phyloP scores from a whole-genome alignment of 768 basidiomycete genomes.

The Suillus sp. region DNA sequence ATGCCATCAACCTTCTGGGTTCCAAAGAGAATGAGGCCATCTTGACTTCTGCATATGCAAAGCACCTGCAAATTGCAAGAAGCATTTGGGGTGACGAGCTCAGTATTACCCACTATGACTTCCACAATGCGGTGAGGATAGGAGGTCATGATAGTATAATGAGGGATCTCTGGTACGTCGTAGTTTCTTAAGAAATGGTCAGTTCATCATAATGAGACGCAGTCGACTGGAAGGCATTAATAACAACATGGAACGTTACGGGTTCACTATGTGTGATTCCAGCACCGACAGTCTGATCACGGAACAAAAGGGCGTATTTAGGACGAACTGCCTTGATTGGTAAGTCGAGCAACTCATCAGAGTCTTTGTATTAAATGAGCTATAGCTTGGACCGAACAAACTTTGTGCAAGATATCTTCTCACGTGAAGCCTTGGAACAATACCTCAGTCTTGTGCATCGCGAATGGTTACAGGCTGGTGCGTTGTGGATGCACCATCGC shows the following conservation, averaged over 20 bases:
- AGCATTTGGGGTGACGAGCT: slow-evolving; percentile 66
- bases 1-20: slow-evolving; percentile 91
- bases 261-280: slow-evolving; percentile 81
- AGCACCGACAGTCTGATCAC: slow-evolving; percentile 70
- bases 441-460: slow-evolving; percentile 79
- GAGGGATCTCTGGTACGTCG: slow-evolving; percentile 63
- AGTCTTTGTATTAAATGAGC: slow-evolving; percentile 13
- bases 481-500: slow-evolving; percentile 85
- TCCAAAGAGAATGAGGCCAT: slow-evolving; percentile 90
- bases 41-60: slow-evolving; percentile 79
- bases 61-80: slow-evolving; percentile 72
- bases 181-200: slow-evolving; percentile 9
- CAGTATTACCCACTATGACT: slow-evolving; percentile 89
- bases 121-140: slow-evolving; percentile 78
- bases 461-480: slow-evolving; percentile 68
- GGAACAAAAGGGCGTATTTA: slow-evolving; percentile 89
- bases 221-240: slow-evolving; percentile 63
- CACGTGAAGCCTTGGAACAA: slow-evolving; percentile 76
- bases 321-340: slow-evolving; percentile 97
- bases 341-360: slow-evolving; percentile 31
- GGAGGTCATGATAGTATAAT: slow-evolving; percentile 88
- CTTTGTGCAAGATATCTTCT: slow-evolving; percentile 94
- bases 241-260: slow-evolving; percentile 74
- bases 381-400: slow-evolving; percentile 93
- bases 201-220: slow-evolving; percentile 15